These are phyloP conservation scores for Sporisorium graminicola DNA, from an alignment of 1,284 basidiomycete species.

Conservation along the genomic window DNA sequence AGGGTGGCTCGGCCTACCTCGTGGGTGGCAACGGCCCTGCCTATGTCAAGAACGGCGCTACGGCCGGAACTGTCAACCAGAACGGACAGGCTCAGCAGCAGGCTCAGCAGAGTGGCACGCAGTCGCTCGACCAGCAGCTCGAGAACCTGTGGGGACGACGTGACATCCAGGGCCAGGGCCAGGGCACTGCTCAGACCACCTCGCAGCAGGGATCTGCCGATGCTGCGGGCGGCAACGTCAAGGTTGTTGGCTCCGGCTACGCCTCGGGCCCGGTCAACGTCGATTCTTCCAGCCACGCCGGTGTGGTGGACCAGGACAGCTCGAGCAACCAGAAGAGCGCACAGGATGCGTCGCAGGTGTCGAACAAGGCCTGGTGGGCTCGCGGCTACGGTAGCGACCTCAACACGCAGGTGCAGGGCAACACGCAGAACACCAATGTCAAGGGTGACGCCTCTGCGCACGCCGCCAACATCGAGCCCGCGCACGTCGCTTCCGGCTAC, in stretches of 20 bases:
- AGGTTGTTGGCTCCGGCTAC: constrained; percentile 18
- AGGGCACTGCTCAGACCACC: constrained; percentile 29
- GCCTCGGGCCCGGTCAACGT: constrained; percentile 23
- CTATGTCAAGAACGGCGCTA: constrained; percentile 28
- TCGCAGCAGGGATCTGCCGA: constrained; percentile 32
- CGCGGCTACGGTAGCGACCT: constrained; percentile 11
- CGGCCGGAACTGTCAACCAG: constrained; percentile 28
- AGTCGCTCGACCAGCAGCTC: constrained; percentile 23
- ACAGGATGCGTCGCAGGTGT: constrained; percentile 31
- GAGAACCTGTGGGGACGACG: constrained; percentile 30
- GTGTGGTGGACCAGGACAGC: constrained; percentile 27
- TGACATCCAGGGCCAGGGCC: constrained; percentile 32
- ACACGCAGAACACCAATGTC: constrained; percentile 17
- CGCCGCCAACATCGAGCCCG: not conserved
- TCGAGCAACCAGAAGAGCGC: constrained; percentile 22
- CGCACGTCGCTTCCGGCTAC: constrained; percentile 18
- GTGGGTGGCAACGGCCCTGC: constrained; percentile 26
- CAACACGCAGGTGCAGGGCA: constrained; percentile 27
- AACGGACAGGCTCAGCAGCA: constrained; percentile 32
- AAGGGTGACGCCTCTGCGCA: constrained; percentile 24
- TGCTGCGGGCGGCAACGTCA: constrained; percentile 26
- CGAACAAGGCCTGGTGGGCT: constrained; percentile 22
- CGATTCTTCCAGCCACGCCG: constrained; percentile 32
- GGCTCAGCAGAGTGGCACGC: constrained; percentile 39
- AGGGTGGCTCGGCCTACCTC: constrained; percentile 36